Evolutionary conservation across 805 yeast species (phyloP), one percentile per base, ranked within the genome.

Genomic region (Torulaspora microellipsoides): DNA sequence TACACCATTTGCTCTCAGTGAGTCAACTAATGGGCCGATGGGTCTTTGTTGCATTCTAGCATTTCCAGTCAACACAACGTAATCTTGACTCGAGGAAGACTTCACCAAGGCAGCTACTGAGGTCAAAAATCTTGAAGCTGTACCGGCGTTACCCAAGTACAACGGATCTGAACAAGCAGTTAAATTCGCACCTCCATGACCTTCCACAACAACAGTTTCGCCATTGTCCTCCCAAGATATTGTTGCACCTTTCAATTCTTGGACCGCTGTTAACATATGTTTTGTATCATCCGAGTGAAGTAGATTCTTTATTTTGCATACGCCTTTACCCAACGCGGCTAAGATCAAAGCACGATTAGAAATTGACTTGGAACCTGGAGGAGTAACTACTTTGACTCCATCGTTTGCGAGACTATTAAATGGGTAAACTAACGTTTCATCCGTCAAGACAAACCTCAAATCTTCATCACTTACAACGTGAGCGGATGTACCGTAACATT

Each of bases 31-130:
- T 2, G 98, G 96, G 27, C 96, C 98, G 56, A 88, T 87, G 14
- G 99, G 99, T 56, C 99, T 77, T 65, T 90, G 95, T 66, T 90
- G 95, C 99, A 93, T 93, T 66, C 99, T 79, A 38, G 86, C 83
- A 66, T 93, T 93, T 54, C 99, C 99, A 1, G 98, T 93, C 49
- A 93, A 73, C 6, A 80, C 69, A 25, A 89, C 80, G 46, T 70
- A 59, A 28, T 73, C 69, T 9, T 62, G 57, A 4, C 55, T 61
- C 2, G 62, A 58, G 12, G 74, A 58, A 25, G 80, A 70, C 15
- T 76, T 71, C 4, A 85, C 95, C 47, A 90, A 71, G n/a, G 95
- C 77, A 14, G 95, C 96, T 25, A 93, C 91, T 2, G 96, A 79
- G 2, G 97, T 86, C 60, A 93, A 75, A 65, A 93, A 93, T 58